Conservation (phyloP, 1,284 basidiomycete genomes). For the Amylostereum chailletii region DNA sequence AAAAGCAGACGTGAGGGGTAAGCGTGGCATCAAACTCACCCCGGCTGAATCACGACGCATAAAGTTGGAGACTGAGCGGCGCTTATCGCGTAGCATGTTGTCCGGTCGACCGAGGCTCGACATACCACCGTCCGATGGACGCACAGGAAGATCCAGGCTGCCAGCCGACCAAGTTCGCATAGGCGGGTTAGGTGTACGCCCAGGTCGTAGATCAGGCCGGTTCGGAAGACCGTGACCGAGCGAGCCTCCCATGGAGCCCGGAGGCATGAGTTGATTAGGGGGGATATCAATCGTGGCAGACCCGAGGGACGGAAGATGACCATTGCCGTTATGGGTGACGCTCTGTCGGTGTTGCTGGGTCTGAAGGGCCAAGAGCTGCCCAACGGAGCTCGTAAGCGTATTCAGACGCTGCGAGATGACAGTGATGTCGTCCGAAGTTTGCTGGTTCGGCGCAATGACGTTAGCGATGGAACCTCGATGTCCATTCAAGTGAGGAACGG, state of each 20-base stretch:
- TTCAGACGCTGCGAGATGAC: conserved; percentile 75
- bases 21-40: conserved; percentile 34
- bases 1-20: conserved; percentile 9
- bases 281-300: conserved; percentile 13
- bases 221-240: conserved; percentile 37
- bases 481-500: conserved; percentile 29
- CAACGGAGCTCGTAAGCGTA: conserved; percentile 79
- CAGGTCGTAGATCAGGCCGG: conserved; percentile 48
- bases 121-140: conserved; percentile 33
- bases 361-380: conserved; percentile 72
- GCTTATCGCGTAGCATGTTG: conserved; percentile 47
- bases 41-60: conserved; percentile 68
- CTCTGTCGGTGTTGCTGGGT: conserved; percentile 54
- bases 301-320: conserved; percentile 21
- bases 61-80: conserved; percentile 62
- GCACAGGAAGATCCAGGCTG: conserved; percentile 60
- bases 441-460: no score
- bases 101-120: conserved; percentile 22
- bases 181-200: conserved; percentile 58
- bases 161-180: conserved; percentile 78
- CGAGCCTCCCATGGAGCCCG: conserved; percentile 3
- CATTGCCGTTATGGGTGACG: conserved; percentile 23
- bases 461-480: conserved; percentile 45
- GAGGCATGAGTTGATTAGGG: conserved; percentile 11
- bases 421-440: conserved; percentile 59